Evolutionary conservation across 2,329 filamentous ascomycete species (phyloP).

Genomic region (Phoma sp.): DNA sequence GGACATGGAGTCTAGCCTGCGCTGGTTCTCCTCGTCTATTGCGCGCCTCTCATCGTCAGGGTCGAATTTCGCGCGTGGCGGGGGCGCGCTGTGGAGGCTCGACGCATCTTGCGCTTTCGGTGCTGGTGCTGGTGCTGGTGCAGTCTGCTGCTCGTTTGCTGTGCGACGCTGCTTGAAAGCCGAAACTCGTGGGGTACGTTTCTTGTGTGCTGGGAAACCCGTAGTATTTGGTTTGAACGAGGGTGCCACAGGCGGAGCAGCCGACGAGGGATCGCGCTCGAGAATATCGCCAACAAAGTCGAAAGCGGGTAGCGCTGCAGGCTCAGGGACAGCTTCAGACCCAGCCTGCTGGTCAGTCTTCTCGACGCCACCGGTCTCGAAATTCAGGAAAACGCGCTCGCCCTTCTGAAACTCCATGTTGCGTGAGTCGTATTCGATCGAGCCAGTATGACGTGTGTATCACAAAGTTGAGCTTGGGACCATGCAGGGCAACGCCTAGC

Average conservation of each 20-base stretch:
- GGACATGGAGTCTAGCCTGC: slow-evolving; percentile 78
- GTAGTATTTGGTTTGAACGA: slow-evolving; percentile 61
- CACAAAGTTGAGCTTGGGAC: background rate
- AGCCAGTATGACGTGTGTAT: slow-evolving; percentile 5
- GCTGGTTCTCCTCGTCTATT: slow-evolving; percentile 84
- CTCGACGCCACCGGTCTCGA: slow-evolving; percentile 60
- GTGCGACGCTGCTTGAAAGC: slow-evolving; percentile 76
- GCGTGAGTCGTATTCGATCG: background rate
- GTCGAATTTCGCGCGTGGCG: slow-evolving; percentile 23
- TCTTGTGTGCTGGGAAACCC: slow-evolving; percentile 90
- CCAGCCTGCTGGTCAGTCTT: slow-evolving; percentile 40
- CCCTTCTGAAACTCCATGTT: slow-evolving; percentile 59
- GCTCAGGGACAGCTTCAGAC: slow-evolving; percentile 20
- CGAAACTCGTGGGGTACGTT: slow-evolving; percentile 69
- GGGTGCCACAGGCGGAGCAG: slow-evolving; percentile 69
- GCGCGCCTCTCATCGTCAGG: slow-evolving; percentile 66
- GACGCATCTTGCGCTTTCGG: slow-evolving; percentile 23
- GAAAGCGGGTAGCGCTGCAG: slow-evolving; percentile 47
- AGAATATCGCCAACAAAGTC: slow-evolving; percentile 74
- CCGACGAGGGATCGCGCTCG: slow-evolving; percentile 69
- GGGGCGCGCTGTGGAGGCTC: slow-evolving; percentile 16
- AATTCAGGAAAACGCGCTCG: slow-evolving; percentile 65
- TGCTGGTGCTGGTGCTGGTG: slow-evolving; percentile 4
- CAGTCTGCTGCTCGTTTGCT: slow-evolving; percentile 34
- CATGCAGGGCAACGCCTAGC: slow-evolving; percentile 16